These are phyloP conservation scores for Fusarium pseudonygamai DNA, from an alignment of 2,329 filamentous ascomycete genomes.

Conservation along the genomic window DNA sequence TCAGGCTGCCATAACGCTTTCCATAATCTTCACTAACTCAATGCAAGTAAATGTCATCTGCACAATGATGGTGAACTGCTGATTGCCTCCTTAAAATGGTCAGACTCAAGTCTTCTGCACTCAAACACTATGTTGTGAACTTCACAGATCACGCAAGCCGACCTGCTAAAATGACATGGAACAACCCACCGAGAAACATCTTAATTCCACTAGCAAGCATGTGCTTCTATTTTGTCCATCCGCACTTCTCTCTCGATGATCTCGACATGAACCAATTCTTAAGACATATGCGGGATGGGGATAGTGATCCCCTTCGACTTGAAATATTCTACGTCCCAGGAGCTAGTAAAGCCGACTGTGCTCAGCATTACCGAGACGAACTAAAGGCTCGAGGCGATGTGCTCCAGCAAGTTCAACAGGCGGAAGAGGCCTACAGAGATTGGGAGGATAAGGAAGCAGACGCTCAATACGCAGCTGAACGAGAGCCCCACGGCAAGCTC, in stretches of 20 bases:
- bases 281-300: background rate
- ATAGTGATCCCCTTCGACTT: background rate
- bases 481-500: background rate
- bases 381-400: background rate
- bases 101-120: background rate
- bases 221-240: background rate
- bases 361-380: background rate
- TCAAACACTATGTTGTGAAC: background rate
- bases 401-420: background rate
- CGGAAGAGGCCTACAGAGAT: accelerated
- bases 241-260: background rate
- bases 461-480: background rate
- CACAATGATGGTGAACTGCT: accelerated
- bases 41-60: background rate
- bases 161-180: background rate
- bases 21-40: background rate
- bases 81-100: background rate
- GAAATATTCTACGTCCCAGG: background rate
- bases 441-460: background rate
- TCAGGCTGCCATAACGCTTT: too few relatives aligned
- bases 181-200: accelerated
- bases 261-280: background rate
- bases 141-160: background rate
- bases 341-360: background rate
- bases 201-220: background rate